These are phyloP conservation scores for Aspergillus versicolor DNA, from an alignment of 2,329 filamentous ascomycete genomes.

Conservation along the genomic window DNA sequence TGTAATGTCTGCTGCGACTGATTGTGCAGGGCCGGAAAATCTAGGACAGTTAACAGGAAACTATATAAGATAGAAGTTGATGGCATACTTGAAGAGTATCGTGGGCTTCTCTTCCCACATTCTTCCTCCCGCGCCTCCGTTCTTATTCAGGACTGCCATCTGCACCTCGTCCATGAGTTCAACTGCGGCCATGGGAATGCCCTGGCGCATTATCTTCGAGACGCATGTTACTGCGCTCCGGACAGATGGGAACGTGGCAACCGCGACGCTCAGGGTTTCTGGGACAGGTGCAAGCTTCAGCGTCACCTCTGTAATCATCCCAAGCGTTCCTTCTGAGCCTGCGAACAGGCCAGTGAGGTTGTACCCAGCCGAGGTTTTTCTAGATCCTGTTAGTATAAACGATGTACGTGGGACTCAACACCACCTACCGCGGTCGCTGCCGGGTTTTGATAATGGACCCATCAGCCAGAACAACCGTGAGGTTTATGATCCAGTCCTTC, in stretches of 20 bases:
- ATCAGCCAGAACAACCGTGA: slow-evolving; percentile 70
- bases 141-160: slow-evolving; percentile 67
- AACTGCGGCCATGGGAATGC: slow-evolving; percentile 67
- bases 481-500: slow-evolving; percentile 72
- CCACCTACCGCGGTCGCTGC: slow-evolving; percentile 52
- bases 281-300: slow-evolving; percentile 67
- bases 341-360: slow-evolving; percentile 69
- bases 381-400: too few species aligned
- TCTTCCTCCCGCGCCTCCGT: slow-evolving; percentile 57
- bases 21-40: slow-evolving; percentile 71
- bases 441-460: slow-evolving; percentile 68
- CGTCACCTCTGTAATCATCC: slow-evolving; percentile 69
- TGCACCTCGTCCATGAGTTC: slow-evolving; percentile 61
- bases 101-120: slow-evolving; percentile 41
- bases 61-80: slow-evolving; percentile 60
- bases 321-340: slow-evolving; percentile 69
- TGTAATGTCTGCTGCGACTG: slow-evolving; percentile 76
- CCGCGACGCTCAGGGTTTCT: slow-evolving; percentile 63
- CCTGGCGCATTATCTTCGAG: slow-evolving; percentile 62
- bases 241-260: slow-evolving; percentile 60
- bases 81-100: slow-evolving; percentile 46
- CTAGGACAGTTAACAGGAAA: slow-evolving; percentile 43
- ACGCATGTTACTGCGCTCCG: slow-evolving; percentile 64
- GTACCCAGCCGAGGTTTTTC: slow-evolving; percentile 69
- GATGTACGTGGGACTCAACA: too few species aligned